Evolutionary conservation across 2,329 filamentous ascomycete genomes (phyloP), one percentile per base, ranked within the genome.

Genomic region (Talaromyces funiculosus): DNA sequence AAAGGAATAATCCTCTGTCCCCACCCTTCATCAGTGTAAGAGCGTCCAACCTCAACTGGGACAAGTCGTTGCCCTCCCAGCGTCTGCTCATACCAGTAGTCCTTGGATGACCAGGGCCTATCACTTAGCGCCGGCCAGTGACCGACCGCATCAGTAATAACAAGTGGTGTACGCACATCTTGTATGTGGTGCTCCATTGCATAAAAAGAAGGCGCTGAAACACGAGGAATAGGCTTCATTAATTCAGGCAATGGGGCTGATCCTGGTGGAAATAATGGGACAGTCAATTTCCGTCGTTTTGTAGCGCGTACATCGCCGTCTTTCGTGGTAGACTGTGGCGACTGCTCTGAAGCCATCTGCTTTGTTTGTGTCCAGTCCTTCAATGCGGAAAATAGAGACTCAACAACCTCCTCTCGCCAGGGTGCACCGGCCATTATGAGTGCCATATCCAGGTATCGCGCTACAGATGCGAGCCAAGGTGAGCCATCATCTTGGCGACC

Each of bases 1-100:
- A 97, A 95, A 0, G 84, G 79, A 53, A 96, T 83, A 26, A 97
- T 85, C 59, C 86, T 83, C 73, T 97, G 93, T 0, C 87, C 86
- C 92, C 93, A 97, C 22, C 81, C 87, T 20, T 84, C 83, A 64
- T 96, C 91, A 1, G 91, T 92, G 70, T 97, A 99, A 69, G 89
- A 94, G 51, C 89, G 81, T 0, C 94, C 93, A 1, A 94, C 74
- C 72, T 97, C 92, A 3, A 97, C 83, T 0, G 93, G 93, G 0
- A 97, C 90, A 0, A 96, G 82, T 10, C 94, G 82, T 33, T 86
- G 80, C 0, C 94, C 94, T 2, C 80, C 83, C 37, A 96, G 85
- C 0, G 92, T 97, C 59, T 80, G 82, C 10, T 84, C 80, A 10
- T 91, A 79, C 60, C 96, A 85, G 72, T 97, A 96, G 0, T 78